Evolutionary conservation across 1,284 basidiomycete species (phyloP), one percentile per base, ranked within the genome.

Genomic region (Chondrostereum purpureum): DNA sequence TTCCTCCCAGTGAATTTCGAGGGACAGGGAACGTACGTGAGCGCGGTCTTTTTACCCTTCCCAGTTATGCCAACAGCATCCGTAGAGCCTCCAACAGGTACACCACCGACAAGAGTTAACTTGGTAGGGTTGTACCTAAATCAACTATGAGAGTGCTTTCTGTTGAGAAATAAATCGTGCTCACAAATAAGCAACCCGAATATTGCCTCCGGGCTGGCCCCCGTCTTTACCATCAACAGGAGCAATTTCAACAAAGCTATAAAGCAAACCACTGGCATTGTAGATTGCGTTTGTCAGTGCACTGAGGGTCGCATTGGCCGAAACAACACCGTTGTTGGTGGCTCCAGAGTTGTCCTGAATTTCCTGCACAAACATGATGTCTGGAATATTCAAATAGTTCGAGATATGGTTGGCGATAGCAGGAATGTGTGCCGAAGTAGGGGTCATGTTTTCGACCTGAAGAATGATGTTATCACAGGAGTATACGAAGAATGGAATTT

Each of bases 141-240:
- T 36, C 12, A 12, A 34, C 10, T 22, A 27, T n/a, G 20, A 21
- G 20, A 34, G 12, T 50, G 35, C 18, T n/a, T n/a, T n/a, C n/a
- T n/a, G n/a, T 35, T 10, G 8, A 43, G 17, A 14, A 22, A 37
- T 11, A 19, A 36, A 31, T 31, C 20, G 37, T 20, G 46, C 65
- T 50, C 51, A 77, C 71, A 81, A 53, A 54, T 73, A 81, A 3
- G 73, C 79, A 35, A 73, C 70, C 22, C 80, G 69, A 46, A 83
- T 84, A 52, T 84, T 84, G 24, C 79, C 79, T 14, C 81, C 80
- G 8, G 77, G 75, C 48, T 73, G 58, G 4, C 80, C 81, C n/a
- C 81, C 80, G 53, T 82, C 80, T 57, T 73, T 58, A 19, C 67
- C 69, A 50, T 82, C 64, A 17, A 73, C 63, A 3, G 80, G 79